phyloP scores from a whole-genome alignment of 768 basidiomycete species.

The Termitomyces sp. region DNA sequence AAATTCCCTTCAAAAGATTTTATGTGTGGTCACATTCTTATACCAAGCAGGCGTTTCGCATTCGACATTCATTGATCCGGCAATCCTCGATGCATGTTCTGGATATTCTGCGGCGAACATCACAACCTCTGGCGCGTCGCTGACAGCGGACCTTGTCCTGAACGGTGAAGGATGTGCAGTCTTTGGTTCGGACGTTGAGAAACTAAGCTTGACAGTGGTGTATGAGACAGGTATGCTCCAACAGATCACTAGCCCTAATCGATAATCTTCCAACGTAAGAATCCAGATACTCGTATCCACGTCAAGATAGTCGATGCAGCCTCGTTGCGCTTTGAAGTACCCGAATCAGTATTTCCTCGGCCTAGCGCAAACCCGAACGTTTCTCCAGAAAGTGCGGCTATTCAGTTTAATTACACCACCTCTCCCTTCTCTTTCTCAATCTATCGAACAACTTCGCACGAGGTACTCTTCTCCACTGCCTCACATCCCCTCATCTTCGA shows the following conservation, averaged over 20 bases:
- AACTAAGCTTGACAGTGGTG: constrained; percentile 42
- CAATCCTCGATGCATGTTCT: constrained; percentile 49
- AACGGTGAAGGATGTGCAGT: constrained; percentile 50
- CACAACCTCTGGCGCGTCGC: constrained; percentile 24
- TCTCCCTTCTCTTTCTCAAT: constrained; percentile 61
- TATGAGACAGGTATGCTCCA: constrained; percentile 49
- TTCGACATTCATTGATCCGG: constrained; percentile 23
- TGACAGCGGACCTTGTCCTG: constrained; percentile 49
- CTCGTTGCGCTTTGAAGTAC: constrained; percentile 53
- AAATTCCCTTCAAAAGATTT: neutral
- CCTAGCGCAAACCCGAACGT: constrained; percentile 28
- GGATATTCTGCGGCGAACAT: constrained; percentile 52
- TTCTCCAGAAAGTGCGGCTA: constrained; percentile 28
- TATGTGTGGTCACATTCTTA: constrained; percentile 1
- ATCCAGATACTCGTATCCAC: constrained; percentile 49
- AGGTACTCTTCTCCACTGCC: constrained; percentile 57
- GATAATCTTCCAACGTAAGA: neutral
- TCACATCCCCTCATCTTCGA: constrained; percentile 66
- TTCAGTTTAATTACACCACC: constrained; percentile 54
- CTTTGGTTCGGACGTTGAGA: constrained; percentile 48
- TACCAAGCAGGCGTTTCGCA: neutral
- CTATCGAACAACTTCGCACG: constrained; percentile 37
- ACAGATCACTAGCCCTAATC: neutral
- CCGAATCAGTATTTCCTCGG: constrained; percentile 53
- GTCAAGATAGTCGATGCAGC: constrained; percentile 54